A percentile compares a stretch with the other conserved stretches of the same genome.
These are phyloP conservation scores for Ophiocordyceps camponoti-floridani DNA, from an alignment of 2,329 filamentous ascomycete genomes.

Conservation along the genomic window DNA sequence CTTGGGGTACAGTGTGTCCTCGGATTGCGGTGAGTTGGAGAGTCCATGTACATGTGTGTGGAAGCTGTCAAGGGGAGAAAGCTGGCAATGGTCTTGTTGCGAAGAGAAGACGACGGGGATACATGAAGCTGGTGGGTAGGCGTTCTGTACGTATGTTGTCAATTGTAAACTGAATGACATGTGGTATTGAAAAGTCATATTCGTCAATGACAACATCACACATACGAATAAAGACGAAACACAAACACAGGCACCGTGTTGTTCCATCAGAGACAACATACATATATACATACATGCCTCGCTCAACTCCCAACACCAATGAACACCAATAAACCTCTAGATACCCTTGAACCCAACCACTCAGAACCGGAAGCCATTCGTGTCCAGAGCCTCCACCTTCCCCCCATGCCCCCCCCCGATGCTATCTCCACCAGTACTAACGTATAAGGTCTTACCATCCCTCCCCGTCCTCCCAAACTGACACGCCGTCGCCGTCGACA, in stretches of 20 bases:
- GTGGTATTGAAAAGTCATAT: too few relatives aligned
- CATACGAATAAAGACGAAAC: too few relatives aligned
- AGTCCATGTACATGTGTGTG: too few relatives aligned
- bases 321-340: too few relatives aligned
- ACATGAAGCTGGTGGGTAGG: background rate
- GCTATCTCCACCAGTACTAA: background rate
- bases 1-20: too few relatives aligned
- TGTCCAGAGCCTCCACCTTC: background rate
- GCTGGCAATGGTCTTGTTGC: too few relatives aligned
- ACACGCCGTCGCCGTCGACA: background rate
- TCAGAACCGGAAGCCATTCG: background rate
- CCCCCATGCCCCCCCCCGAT: background rate
- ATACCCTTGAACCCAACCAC: too few relatives aligned
- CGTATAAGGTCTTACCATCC: background rate
- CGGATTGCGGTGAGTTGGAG: too few relatives aligned
- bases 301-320: too few relatives aligned
- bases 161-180: background rate
- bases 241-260: background rate
- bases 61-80: background rate
- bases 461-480: background rate
- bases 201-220: background rate
- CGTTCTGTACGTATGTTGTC: background rate
- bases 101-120: too few relatives aligned
- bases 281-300: background rate
- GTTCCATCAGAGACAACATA: background rate